phyloP scores from a whole-genome alignment of 1,284 basidiomycete genomes.

The Mycena sp. region DNA sequence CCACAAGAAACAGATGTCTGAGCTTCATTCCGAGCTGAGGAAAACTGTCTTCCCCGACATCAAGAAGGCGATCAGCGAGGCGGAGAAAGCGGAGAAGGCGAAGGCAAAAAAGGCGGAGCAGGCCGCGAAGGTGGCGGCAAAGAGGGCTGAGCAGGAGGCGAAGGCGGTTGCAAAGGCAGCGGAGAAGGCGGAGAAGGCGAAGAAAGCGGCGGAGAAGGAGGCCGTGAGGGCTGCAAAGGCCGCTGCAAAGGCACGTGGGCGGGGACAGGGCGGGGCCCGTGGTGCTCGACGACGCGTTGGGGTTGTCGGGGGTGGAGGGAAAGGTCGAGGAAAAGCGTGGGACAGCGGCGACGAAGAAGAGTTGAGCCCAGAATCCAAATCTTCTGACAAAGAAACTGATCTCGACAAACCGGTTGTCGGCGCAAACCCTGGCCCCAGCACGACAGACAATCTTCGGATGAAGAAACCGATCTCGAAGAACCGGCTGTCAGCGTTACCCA shows the following conservation, averaged over 20 bases:
- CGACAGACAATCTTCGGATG: neutral
- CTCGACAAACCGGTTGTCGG: neutral
- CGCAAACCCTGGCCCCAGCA: neutral
- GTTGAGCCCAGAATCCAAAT: neutral
- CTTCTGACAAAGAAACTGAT: neutral
- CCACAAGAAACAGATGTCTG: too few species aligned
- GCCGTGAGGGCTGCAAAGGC: too few species aligned
- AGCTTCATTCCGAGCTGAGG: too few species aligned
- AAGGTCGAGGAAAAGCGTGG: slow-evolving; percentile 1
- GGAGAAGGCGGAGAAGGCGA: too few species aligned
- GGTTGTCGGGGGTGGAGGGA: slow-evolving; percentile 1
- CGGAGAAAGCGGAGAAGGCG: too few species aligned
- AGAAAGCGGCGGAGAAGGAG: too few species aligned
- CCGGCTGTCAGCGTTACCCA: neutral
- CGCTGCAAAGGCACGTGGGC: too few species aligned
- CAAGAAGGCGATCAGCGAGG: too few species aligned
- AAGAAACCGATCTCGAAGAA: neutral
- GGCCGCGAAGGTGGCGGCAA: neutral
- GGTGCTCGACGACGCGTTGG: neutral
- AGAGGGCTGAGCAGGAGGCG: neutral
- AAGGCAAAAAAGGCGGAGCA: neutral
- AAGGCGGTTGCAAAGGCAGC: too few species aligned
- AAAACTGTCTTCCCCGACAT: too few species aligned
- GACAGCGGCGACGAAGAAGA: neutral
- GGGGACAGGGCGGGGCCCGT: too few species aligned